Base-by-base conservation (phyloP, 805 yeast species). In the Sugiyamaella chiloensis region DNA sequence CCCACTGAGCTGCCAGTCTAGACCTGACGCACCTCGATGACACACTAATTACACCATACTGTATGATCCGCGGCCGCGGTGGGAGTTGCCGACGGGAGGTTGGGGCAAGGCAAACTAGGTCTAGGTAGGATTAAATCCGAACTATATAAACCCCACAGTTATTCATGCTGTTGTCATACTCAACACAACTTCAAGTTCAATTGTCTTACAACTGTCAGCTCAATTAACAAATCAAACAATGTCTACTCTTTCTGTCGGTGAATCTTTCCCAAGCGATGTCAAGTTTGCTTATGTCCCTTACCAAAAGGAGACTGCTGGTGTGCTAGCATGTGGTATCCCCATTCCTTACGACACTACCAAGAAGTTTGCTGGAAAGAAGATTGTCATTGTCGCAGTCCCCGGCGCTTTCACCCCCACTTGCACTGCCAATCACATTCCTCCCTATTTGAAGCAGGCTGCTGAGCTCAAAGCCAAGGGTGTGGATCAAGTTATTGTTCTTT, bases 331-430 rank as follows among this genome's bases (percentile, higher is more conserved):
- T 48, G 75, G 75, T 23, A 57, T 65, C 42, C 75, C 75, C 26
- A 58, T 54, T 35, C 55, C 60, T 30, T 60, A 62, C 32, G 61
- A 63, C 54, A 55, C 66, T 27, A 66, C 61, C 60, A 61, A 63
- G 60, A 65, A 64, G 55, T 55, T 69, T 26, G 51, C 60, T 17
- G 61, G 56, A 59, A 79, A 80, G 71, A 80, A 74, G 58, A 78
- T 83, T 26, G 79, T 85, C 36, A 70, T 86, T 57, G 87, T 87
- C 26, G 75, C 85, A 50, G 89, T 86, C 27, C 93, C 95, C 52
- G 95, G 90, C 53, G 93, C 95, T 8, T 87, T 85, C 74, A 85
- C 95, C 23, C 95, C 91, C 48, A 80, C 91, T 5, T 85, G 93
- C 67, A 74, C 85, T 42, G 78, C 75, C 43, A 72, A 77, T 58